Base-by-base conservation (phyloP, 345 rosid species). In the Lenwebbia sp. region DNA sequence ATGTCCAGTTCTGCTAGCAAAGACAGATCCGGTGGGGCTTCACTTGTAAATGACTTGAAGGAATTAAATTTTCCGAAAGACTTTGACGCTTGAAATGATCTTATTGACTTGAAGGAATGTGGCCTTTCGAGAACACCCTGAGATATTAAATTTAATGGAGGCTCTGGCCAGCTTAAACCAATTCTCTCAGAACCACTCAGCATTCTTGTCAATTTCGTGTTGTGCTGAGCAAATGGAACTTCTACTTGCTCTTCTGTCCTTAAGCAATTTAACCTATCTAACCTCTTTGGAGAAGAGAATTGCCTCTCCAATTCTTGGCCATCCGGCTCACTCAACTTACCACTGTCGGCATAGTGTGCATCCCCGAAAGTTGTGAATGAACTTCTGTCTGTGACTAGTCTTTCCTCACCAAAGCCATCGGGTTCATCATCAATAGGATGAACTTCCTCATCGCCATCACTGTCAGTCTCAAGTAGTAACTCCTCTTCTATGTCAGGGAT, bases 161-260 rank as follows among this genome's bases (percentile, higher is more conserved):
- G 94, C 89, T 95, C 99, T 19, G 98, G 99, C 98, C 99, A 97
- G 89, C 92, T 93, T 85, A 97, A 91, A 82, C 98, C 95, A 83
- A 94, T 90, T 90, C 93, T 89, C 87, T 96, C 97, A 88, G 94
- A 87, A 83, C 97, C 93, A 88, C 98, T 95, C 44, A 95, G 90
- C 94, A 88, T 88, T 91, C 85, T 92, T 86, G 89, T 90, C 50
- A 96, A 52, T 83, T 91, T 92, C 28, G 78, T 47, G 83, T 84
- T 85, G 62, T 87, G 86, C 85, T 88, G 89, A 56, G 83, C 78
- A 56, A 74, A 56, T 25, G 85, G 8, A 52, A 85, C 86, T 83
- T 88, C 89, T 13, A 23, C 55, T 19, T 83, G 89, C 50, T 51
- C 88, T 41, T 33, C 85, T 30, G 40, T 52, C 65, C 86, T 92